Conservation (phyloP, 441 rosid species). For the Geranium incanum region DNA sequence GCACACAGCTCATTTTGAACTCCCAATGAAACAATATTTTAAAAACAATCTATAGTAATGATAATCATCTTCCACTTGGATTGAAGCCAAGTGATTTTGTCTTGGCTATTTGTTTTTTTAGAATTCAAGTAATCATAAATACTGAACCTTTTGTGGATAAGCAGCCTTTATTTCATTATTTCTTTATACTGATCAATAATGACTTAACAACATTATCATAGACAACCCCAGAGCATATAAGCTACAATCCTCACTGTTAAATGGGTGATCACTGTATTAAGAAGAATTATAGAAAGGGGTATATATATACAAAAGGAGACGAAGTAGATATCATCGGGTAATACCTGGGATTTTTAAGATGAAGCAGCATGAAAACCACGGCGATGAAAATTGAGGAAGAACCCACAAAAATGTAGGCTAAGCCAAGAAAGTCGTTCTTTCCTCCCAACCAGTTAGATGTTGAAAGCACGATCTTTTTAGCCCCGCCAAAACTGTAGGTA, state of each 20-base stretch:
- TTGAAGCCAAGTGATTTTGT: not conserved
- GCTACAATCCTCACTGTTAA: no score
- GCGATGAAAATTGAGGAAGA: constrained; percentile 47
- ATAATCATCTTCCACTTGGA: not conserved
- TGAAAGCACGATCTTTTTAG: constrained; percentile 66
- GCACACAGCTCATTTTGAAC: not conserved
- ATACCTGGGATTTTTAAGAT: constrained; percentile 53
- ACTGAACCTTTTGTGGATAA: no score
- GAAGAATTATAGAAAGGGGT: no score
- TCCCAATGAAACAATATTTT: no score
- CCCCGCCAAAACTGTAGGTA: constrained; percentile 79
- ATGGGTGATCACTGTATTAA: no score
- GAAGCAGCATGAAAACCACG: constrained; percentile 56
- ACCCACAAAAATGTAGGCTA: constrained; percentile 60
- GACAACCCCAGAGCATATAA: no score
- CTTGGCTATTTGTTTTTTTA: no score
- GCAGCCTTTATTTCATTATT: no score
- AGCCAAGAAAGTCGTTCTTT: constrained; percentile 68
- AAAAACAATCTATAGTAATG: not conserved
- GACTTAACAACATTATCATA: no score
- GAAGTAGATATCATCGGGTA: not conserved
- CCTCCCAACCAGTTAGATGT: constrained; percentile 81
- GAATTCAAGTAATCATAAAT: no score
- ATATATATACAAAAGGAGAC: no score
- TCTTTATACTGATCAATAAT: no score